These are phyloP conservation scores for Aspergillus bertholletiae DNA, from an alignment of 495 filamentous ascomycete species.

Conservation along the genomic window DNA sequence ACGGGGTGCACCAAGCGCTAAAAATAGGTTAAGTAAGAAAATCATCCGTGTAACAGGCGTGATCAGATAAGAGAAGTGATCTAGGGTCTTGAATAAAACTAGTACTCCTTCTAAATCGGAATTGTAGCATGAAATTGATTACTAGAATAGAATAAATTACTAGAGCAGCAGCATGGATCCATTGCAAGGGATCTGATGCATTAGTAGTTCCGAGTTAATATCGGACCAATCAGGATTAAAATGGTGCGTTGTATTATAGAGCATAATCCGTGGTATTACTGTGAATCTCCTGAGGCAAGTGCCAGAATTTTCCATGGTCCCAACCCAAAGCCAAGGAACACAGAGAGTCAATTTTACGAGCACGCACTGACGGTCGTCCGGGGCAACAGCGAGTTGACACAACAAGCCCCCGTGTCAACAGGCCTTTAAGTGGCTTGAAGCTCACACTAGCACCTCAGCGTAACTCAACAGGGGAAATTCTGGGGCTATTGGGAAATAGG, in stretches of 20 bases:
- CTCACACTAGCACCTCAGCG: constrained; percentile 13
- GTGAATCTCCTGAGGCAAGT: background rate
- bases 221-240: background rate
- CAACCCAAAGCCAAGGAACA: background rate
- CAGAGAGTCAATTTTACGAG: too few species aligned
- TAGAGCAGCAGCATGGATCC: too few species aligned
- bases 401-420: constrained; percentile 35
- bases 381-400: constrained; percentile 34
- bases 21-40: too few species aligned
- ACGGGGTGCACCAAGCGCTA: too few species aligned
- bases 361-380: constrained; percentile 26
- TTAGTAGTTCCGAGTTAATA: background rate
- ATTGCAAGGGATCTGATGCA: too few species aligned
- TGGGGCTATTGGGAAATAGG: constrained; percentile 12
- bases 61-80: too few species aligned
- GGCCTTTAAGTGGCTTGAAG: constrained; percentile 10
- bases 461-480: constrained; percentile 12
- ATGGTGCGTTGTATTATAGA: constrained; percentile 5
- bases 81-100: too few species aligned
- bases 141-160: too few species aligned
- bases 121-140: too few species aligned
- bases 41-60: too few species aligned
- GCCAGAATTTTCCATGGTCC: background rate
- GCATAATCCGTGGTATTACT: constrained; percentile 1
- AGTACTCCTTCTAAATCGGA: too few species aligned